Evolutionary conservation across 495 filamentous ascomycete species (phyloP), one percentile per base, ranked within the genome.

Genomic region (Gamarada debralockiae): DNA sequence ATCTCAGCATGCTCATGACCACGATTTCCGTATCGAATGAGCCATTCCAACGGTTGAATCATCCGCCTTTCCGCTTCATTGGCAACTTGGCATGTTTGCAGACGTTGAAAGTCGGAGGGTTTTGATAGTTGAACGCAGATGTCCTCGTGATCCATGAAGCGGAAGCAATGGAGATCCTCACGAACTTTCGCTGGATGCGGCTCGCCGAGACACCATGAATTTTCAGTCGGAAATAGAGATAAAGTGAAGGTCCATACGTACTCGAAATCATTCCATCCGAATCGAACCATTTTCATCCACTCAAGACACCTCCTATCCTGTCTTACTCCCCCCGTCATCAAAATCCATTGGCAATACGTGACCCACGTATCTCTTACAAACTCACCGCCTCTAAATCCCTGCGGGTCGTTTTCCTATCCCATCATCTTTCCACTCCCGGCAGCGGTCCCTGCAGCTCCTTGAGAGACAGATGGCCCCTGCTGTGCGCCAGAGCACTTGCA

Each of bases 381-480:
- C 47, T 64, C 61, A 64, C 61, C 61, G 61, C 61, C 25, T 54
- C 57, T 37, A 21, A 38, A 7, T 15, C 24, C 49, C 44, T 14
- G 21, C 37, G 20, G 14, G 15, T 53, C 21, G 53, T 22, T 52
- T 40, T 29, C 27, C 23, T 34, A 27, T 53, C 43, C 38, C 43
- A 38, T 50, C 40, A 29, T 51, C 45, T 56, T 42, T 58, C 41
- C 52, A 52, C 52, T 58, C 57, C 60, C 57, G 57, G 57, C 51
- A 46, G 31, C 61, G 58, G 58, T 61, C 61, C 61, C 61, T 64
- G 61, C 61, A 61, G 55, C 52, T 54, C 44, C 48, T 50, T 57
- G 43, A 51, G 29, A 58, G 37, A 56, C 52, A 58, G 47, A 37
- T 48, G 42, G 40, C 51, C 45, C 47, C 44, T 56, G 47, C 58